These are phyloP conservation scores for Trichosporon inkin DNA, from an alignment of 1,284 basidiomycete genomes.

Conservation along the genomic window DNA sequence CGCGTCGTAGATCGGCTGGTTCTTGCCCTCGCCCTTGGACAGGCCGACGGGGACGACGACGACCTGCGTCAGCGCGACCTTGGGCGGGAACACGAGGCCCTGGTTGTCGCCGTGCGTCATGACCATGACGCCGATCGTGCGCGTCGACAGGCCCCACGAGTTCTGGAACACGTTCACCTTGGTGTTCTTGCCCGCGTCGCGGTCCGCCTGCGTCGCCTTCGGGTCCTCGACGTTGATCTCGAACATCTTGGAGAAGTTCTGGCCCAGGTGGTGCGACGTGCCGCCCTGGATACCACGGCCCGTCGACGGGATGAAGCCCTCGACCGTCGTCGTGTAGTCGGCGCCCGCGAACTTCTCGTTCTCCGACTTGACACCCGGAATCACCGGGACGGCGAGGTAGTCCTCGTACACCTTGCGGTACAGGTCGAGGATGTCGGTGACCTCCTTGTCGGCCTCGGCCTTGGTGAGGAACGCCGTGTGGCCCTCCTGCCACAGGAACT, in stretches of 20 bases:
- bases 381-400: constrained; percentile 92
- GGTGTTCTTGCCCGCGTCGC: constrained; percentile 53
- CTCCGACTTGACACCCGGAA: constrained; percentile 94
- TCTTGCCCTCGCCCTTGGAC: constrained; percentile 56
- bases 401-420: constrained; percentile 97
- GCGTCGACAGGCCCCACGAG: constrained; percentile 96
- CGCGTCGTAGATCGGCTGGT: constrained; percentile 69
- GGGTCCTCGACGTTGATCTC: constrained; percentile 96
- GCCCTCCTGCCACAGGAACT: constrained; percentile 99
- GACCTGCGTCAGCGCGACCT: constrained; percentile 88
- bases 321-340: constrained; percentile 95
- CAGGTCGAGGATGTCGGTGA: constrained; percentile 88
- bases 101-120: constrained; percentile 99
- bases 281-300: constrained; percentile 96
- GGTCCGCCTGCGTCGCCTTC: constrained; percentile 29
- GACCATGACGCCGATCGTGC: constrained; percentile 96
- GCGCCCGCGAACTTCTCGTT: constrained; percentile 99
- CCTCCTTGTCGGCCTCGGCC: constrained; percentile 84
- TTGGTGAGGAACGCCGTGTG: constrained; percentile 93
- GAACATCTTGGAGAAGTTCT: constrained; percentile 99
- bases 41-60: constrained; percentile 89
- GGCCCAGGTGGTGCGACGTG: constrained; percentile 96
- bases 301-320: constrained; percentile 95
- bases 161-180: constrained; percentile 87
- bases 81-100: constrained; percentile 89